Conservation (phyloP, 1,139 yeast species). For the Blastobotrys aristatus region DNA sequence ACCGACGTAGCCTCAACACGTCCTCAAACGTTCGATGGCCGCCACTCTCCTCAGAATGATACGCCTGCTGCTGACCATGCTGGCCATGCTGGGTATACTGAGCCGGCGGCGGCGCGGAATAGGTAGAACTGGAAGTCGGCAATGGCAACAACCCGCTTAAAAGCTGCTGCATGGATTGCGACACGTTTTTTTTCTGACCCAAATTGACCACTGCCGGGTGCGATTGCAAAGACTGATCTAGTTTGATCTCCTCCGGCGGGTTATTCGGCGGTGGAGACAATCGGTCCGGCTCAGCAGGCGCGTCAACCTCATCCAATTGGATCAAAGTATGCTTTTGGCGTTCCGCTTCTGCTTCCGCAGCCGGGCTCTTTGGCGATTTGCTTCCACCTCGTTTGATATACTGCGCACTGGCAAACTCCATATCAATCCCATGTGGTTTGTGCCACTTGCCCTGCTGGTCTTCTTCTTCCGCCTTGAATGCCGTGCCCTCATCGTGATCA, state of each 20-base stretch:
- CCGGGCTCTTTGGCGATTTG: conserved; percentile 17
- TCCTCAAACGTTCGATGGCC: neutral
- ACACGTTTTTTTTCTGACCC: neutral
- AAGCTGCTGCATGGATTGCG: neutral
- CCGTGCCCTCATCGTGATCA: conserved; percentile 32
- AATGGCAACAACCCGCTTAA: neutral
- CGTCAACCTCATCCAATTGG: conserved; percentile 2
- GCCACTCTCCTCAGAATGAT: too few relatives aligned
- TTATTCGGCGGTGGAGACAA: neutral
- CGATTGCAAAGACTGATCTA: neutral
- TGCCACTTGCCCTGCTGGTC: too few relatives aligned
- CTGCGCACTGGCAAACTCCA: neutral
- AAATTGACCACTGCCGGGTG: neutral
- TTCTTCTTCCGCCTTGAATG: conserved; percentile 4
- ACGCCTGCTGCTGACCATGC: too few relatives aligned
- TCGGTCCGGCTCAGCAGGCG: neutral
- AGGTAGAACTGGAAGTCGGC: neutral
- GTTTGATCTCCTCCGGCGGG: neutral
- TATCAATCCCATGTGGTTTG: neutral
- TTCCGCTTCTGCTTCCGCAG: conserved; percentile 3
- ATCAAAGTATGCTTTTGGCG: conserved; percentile 4
- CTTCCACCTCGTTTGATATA: conserved; percentile 31
- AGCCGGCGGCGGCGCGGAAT: neutral
- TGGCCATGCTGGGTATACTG: neutral
- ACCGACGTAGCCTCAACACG: conserved; percentile 14